phyloP scores from a whole-genome alignment of 2,329 filamentous ascomycete species.

The Colletotrichum sidae region DNA sequence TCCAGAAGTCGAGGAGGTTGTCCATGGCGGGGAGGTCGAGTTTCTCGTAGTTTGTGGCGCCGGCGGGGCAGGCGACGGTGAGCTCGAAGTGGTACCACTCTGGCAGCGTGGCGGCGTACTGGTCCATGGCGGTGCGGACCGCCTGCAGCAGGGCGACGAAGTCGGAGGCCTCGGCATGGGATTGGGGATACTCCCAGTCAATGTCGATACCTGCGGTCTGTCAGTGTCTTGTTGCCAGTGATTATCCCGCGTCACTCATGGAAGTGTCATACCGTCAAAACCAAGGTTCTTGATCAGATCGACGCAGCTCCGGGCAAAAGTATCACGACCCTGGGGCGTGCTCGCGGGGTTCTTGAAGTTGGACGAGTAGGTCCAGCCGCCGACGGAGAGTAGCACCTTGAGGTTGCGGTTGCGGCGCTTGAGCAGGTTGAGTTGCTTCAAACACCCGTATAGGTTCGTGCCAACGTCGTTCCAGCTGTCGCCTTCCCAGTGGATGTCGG shows the following conservation, averaged over 20 bases:
- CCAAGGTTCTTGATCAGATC: slow-evolving; percentile 83
- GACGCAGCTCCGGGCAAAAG: slow-evolving; percentile 80
- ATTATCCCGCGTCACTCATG: too few species aligned
- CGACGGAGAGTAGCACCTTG: slow-evolving; percentile 87
- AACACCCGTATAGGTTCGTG: slow-evolving; percentile 86
- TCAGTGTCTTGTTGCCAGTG: not conserved
- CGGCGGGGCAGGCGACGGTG: slow-evolving; percentile 73
- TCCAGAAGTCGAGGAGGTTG: slow-evolving; percentile 77
- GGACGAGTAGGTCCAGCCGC: slow-evolving; percentile 90
- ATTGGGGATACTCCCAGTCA: slow-evolving; percentile 76
- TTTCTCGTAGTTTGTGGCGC: slow-evolving; percentile 70
- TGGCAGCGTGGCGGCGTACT: slow-evolving; percentile 60
- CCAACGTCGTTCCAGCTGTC: slow-evolving; percentile 78
- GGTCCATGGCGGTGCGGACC: slow-evolving; percentile 68
- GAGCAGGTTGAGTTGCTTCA: slow-evolving; percentile 88
- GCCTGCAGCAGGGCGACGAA: slow-evolving; percentile 69
- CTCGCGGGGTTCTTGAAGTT: slow-evolving; percentile 85
- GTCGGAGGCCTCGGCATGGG: slow-evolving; percentile 64
- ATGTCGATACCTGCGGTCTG: slow-evolving; percentile 61
- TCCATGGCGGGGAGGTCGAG: slow-evolving; percentile 75
- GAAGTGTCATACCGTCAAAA: slow-evolving; percentile 67
- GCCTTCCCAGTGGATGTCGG: slow-evolving; percentile 79
- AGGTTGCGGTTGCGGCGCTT: slow-evolving; percentile 86
- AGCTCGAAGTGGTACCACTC: slow-evolving; percentile 69
- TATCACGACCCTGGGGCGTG: slow-evolving; percentile 74